Base-by-base conservation (phyloP, 306 rosid genomes). In the Oemleria cerasiformis region DNA sequence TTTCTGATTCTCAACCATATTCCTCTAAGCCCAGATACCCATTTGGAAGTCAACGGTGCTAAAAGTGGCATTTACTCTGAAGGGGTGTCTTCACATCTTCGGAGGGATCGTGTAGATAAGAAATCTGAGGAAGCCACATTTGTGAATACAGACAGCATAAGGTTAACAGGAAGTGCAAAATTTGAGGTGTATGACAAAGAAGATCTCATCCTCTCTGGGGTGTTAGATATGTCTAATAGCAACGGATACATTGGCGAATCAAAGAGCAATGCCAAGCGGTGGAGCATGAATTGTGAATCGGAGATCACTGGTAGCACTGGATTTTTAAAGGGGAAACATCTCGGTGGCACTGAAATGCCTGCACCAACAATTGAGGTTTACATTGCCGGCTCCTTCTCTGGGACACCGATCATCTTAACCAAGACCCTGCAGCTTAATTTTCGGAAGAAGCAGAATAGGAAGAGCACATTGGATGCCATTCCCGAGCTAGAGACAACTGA, bases 21-120 rank as follows among this genome's bases (percentile, higher is more conserved):
- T 67, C 99, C 97, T 81, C 75, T 88, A 43, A 78, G 86, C 74
- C 96, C 84, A 0, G 92, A 88, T 78, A 85, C 96, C 80, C 90
- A 86, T 74, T 84, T 92, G 78, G 96, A 92, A 80, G 81, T 95
- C 13, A 95, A 95, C 73, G 97, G 97, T 71, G 84, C 87, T 49
- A 89, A 92, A 65, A 82, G 88, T 64, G 75, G 88, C 83, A 78
- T 79, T 73, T 78, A 84, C 82, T 84, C 79, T 34, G 88, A 86
- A 74, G 96, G 86, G 8, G 88, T 84, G 71, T 81, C 89, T 74
- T 89, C 96, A 36, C 81, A 86, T 83, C 99, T 95, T 39, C 84
- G 92, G 73, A 88, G 96, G 78, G 96, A 92, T 64, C 79, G 97
- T n/a, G 87, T 83, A 21, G 96, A 95, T 79, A 92, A 81, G 86